Evolutionary conservation across 1,284 basidiomycete genomes (phyloP).

Genomic region (Tylopilus sp.): DNA sequence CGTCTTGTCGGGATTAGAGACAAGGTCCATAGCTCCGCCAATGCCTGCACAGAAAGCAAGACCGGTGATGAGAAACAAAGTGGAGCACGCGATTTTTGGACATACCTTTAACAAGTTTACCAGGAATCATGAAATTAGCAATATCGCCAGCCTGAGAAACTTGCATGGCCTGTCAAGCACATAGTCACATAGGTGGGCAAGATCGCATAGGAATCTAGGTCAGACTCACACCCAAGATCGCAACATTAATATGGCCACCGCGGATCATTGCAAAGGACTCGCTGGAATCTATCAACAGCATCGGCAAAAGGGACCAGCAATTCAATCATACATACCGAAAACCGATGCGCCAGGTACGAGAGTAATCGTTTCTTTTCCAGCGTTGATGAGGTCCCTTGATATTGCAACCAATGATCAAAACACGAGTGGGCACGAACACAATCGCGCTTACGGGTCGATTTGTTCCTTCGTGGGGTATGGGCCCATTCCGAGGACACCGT

Average conservation of each 20-base stretch:
- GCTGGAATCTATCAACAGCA: slow-evolving; percentile 55
- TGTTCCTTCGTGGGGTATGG: slow-evolving; percentile 86
- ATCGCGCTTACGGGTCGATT: slow-evolving; percentile 73
- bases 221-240: slow-evolving; percentile 70
- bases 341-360: slow-evolving; percentile 88
- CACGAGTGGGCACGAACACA: not conserved
- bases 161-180: slow-evolving; percentile 75
- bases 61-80: slow-evolving; percentile 7
- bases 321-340: slow-evolving; percentile 61
- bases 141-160: slow-evolving; percentile 92
- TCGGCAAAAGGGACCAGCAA: not conserved
- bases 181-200: not conserved
- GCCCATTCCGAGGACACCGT: slow-evolving; percentile 93
- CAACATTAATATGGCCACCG: slow-evolving; percentile 92
- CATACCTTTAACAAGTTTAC: slow-evolving; percentile 81
- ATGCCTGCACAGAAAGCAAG: slow-evolving; percentile 52
- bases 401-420: not conserved
- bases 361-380: slow-evolving; percentile 94
- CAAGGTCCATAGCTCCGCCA: slow-evolving; percentile 95
- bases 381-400: slow-evolving; percentile 84
- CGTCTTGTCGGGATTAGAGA: slow-evolving; percentile 89
- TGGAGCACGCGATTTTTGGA: not conserved
- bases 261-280: slow-evolving; percentile 97
- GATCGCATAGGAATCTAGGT: not conserved
- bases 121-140: slow-evolving; percentile 98